A percentile compares a stretch with the other conserved stretches of the same genome.
Evolutionary conservation across 257 asterid genomes (phyloP).

Genomic region (Eucommia ulmoides): DNA sequence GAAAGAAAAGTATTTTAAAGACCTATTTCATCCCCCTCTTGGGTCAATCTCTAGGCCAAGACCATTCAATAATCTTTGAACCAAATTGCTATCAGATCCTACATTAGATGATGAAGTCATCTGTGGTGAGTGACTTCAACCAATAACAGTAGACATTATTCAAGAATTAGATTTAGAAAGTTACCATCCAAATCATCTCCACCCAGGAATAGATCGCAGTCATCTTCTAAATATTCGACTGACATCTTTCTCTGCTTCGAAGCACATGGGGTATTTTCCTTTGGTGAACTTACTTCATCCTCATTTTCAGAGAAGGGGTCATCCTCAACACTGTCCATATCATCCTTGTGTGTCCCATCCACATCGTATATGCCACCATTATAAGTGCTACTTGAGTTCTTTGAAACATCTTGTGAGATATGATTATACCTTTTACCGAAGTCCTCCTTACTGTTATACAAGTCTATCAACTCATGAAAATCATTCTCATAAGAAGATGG

Average conservation of each 20-base stretch:
- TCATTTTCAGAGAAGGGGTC: conserved; percentile 31
- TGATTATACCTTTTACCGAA: conserved; percentile 11
- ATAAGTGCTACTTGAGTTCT: conserved; percentile 10
- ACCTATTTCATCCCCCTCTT: too few relatives aligned
- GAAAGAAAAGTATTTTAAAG: too few relatives aligned
- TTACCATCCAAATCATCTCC: conserved; percentile 74
- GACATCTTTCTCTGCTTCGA: conserved; percentile 36
- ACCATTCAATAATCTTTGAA: too few relatives aligned
- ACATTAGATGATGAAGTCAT: neutral
- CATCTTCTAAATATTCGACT: conserved; percentile 66
- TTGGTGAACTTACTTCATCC: conserved; percentile 12
- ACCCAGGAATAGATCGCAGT: conserved; percentile 37
- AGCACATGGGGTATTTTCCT: conserved; percentile 18
- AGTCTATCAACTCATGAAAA: conserved; percentile 34
- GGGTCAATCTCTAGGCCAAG: too few relatives aligned
- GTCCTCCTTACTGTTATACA: conserved; percentile 26
- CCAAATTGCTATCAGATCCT: too few relatives aligned
- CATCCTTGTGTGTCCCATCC: conserved; percentile 12
- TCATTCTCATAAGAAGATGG: conserved; percentile 45
- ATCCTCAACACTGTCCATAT: conserved; percentile 14
- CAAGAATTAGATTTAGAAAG: neutral
- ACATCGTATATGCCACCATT: conserved; percentile 19
- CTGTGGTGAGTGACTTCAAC: neutral
- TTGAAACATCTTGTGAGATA: conserved; percentile 13
- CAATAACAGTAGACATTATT: neutral